Evolutionary conservation across 495 filamentous ascomycete species (phyloP), one percentile per base, ranked within the genome.

Genomic region (Penicillium soppii): DNA sequence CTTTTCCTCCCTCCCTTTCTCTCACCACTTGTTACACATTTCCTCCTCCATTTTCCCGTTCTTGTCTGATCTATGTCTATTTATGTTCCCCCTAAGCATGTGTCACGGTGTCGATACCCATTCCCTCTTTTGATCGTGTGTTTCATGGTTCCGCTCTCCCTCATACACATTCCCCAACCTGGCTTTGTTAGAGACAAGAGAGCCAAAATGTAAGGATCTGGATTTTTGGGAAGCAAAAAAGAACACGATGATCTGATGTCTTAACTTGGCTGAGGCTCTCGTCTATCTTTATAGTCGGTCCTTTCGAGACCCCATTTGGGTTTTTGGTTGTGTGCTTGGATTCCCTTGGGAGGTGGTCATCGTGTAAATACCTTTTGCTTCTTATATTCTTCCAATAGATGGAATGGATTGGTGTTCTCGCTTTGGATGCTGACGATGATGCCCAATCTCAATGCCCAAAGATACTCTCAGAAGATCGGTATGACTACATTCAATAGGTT

Each of bases 31-130:
- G 47, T 45, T 52, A 29, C 56, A 13, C 50, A 36, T 29, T 39
- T 39, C 22, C 27, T 51, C 32, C 38, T 32, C 27, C 42, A 27
- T 23, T 40, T 53, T 47, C 30, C 19, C 37, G 25, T 58, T 43
- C 35, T 42, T 46, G 41, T 57, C 62, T 63, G 46, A 58, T 30
- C 23, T 52, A 30, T 59, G 38, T 59, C 10, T 12, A 39, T 55
- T 53, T 25, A 52, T 55, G 36, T 65, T 55, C 43, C 52, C 50
- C 40, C 52, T 63, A 67, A 73, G 68, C 71, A 73, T 77, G 69
- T 68, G 52, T 69, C 66, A 69, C 67, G 70, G 72, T 77, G 69
- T 75, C 74, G 74, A 75, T 77, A 75, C 72, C 72, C 74, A 72
- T 60, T 49, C 41, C 42, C 47, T 56, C 44, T 47, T 55, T 56